Conservation (phyloP, 306 rosid species). For the Astragalus glycyphyllos region DNA sequence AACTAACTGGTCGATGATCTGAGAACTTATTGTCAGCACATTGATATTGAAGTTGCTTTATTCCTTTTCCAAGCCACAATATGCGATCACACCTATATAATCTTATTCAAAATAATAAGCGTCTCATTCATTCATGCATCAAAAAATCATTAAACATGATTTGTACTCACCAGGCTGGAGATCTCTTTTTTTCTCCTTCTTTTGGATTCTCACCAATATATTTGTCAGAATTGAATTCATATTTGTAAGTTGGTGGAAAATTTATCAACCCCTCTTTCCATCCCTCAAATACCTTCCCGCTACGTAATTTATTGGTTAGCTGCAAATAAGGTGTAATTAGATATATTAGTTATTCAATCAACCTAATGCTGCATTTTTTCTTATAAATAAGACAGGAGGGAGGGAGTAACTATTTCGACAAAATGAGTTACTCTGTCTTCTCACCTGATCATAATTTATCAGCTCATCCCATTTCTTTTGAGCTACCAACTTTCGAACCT, state of each 20-base stretch:
- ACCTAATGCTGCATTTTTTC: no score
- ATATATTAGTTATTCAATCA: no score
- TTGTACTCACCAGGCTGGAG: constrained; percentile 86
- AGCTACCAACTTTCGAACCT: constrained; percentile 67
- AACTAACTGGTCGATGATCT: constrained; percentile 86
- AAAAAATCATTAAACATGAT: not conserved
- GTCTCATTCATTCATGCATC: not conserved
- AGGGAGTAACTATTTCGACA: no score
- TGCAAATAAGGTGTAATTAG: constrained; percentile 43
- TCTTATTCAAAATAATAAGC: not conserved
- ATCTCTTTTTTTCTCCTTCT: constrained; percentile 85
- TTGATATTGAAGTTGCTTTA: constrained; percentile 67
- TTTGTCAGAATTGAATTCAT: constrained; percentile 65
- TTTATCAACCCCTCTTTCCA: constrained; percentile 86
- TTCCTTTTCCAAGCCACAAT: constrained; percentile 86
- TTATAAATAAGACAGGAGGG: no score
- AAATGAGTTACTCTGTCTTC: not conserved
- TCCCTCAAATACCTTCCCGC: constrained; percentile 85
- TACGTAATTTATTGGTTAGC: constrained; percentile 71
- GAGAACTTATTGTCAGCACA: constrained; percentile 68
- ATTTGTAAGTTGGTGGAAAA: constrained; percentile 92
- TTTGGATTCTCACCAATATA: constrained; percentile 72
- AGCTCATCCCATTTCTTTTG: constrained; percentile 75
- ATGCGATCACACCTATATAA: constrained; percentile 85
- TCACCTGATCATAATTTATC: constrained; percentile 81